These are phyloP conservation scores for Entophlyctis helioformis DNA, from an alignment of 192 early-diverging fungal species.

Conservation along the genomic window DNA sequence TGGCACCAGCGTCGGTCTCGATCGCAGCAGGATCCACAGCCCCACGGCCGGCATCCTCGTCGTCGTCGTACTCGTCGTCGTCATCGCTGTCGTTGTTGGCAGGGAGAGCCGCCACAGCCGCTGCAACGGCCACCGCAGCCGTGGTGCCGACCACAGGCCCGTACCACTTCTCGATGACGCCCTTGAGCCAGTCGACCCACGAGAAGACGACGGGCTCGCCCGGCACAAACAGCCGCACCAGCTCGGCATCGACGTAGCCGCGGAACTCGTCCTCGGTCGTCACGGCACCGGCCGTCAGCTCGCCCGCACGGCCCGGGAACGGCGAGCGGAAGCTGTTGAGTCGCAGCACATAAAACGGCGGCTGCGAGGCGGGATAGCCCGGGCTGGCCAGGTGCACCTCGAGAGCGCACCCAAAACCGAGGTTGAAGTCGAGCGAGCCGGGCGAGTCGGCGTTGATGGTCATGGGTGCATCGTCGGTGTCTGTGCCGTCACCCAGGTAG, in stretches of 20 bases:
- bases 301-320: too few relatives aligned
- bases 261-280: conserved; percentile 1
- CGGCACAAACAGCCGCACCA: conserved; percentile 39
- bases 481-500: conserved; percentile 3
- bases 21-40: too few relatives aligned
- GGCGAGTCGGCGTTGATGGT: not conserved
- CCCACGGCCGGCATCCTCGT: too few relatives aligned
- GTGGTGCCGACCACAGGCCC: not conserved
- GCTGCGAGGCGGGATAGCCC: conserved; percentile 8
- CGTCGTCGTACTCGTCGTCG: too few relatives aligned
- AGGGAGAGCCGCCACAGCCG: not conserved
- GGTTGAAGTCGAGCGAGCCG: not conserved
- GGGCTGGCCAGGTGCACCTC: conserved; percentile 7
- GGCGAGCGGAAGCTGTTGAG: too few relatives aligned
- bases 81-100: too few relatives aligned
- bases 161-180: conserved; percentile 7
- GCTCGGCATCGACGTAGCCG: conserved; percentile 23
- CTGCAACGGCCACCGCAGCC: not conserved
- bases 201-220: conserved; percentile 55
- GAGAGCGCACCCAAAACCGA: conserved; percentile 1
- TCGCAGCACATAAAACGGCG: conserved; percentile 12
- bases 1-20: too few relatives aligned
- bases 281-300: conserved; percentile 1
- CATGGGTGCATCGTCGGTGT: not conserved
- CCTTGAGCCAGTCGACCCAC: conserved; percentile 47